Conservation (phyloP, 78 protist species). For the Cavenderia fasciculata region DNA sequence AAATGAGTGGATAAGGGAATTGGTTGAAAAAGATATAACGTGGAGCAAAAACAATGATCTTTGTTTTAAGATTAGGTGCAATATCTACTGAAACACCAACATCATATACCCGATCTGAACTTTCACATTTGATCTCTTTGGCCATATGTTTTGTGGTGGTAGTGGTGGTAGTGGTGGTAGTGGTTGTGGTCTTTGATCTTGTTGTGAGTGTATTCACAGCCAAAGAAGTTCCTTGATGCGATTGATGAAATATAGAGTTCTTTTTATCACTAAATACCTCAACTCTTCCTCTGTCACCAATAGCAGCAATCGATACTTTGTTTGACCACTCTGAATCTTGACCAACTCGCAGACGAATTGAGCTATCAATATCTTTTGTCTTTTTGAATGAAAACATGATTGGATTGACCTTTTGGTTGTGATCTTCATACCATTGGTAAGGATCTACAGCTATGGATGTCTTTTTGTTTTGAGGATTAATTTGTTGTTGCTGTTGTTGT, state of each 20-base stretch:
- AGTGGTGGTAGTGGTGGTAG: not conserved
- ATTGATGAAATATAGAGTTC: too few relatives aligned
- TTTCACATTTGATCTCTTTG: too few relatives aligned
- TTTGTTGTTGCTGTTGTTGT: too few relatives aligned
- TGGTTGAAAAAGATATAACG: conserved; percentile 35
- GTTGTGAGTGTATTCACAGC: not conserved
- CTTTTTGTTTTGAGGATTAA: not conserved
- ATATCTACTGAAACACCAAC: conserved; percentile 41
- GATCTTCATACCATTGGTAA: conserved; percentile 49
- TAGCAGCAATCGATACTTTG: conserved; percentile 46
- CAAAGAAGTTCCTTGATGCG: not conserved
- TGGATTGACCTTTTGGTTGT: conserved; percentile 19
- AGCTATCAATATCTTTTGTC: conserved; percentile 46
- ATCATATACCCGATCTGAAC: not conserved
- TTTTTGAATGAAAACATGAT: conserved; percentile 39
- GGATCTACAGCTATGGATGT: not conserved
- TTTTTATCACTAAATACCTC: not conserved
- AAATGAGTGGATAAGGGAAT: not conserved
- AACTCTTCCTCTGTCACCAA: conserved; percentile 44
- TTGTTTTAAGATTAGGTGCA: conserved; percentile 54
- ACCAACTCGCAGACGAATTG: conserved; percentile 28
- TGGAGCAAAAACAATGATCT: conserved; percentile 37
- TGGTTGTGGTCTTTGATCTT: not conserved
- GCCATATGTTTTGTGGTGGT: too few relatives aligned
- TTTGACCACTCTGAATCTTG: conserved; percentile 28